These are phyloP conservation scores for Schizonepeta tenuifolia DNA, from an alignment of 257 asterid species.

Conservation along the genomic window DNA sequence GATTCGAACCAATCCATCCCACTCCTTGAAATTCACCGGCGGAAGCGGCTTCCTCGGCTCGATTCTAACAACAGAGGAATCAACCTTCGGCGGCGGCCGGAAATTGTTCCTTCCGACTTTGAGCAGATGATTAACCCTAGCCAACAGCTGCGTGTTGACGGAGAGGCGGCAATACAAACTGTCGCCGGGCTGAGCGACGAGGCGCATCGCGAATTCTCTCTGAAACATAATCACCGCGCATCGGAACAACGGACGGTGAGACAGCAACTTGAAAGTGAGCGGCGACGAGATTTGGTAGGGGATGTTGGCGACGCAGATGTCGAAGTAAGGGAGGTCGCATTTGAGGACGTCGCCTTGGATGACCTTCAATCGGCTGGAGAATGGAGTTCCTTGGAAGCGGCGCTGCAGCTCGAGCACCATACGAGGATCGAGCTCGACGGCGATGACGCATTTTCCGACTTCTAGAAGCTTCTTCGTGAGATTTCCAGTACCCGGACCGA, in stretches of 20 bases:
- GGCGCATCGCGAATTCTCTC: constrained; percentile 95
- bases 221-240: constrained; percentile 98
- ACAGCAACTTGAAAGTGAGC: constrained; percentile 77
- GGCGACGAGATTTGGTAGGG: constrained; percentile 98
- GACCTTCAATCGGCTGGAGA: constrained; percentile 67
- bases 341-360: constrained; percentile 94
- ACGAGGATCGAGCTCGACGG: constrained; percentile 93
- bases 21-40: constrained; percentile 84
- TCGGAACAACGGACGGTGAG: constrained; percentile 89
- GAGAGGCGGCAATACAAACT: constrained; percentile 88
- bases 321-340: constrained; percentile 93
- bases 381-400: constrained; percentile 89
- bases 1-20: constrained; percentile 96
- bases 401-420: constrained; percentile 95
- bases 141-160: constrained; percentile 83
- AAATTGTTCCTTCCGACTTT: constrained; percentile 93
- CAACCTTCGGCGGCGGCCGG: constrained; percentile 98
- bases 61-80: constrained; percentile 90
- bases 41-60: constrained; percentile 89
- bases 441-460: constrained; percentile 83
- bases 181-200: constrained; percentile 97
- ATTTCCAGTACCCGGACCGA: constrained; percentile 97
- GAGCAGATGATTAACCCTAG: constrained; percentile 83
- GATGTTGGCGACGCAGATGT: constrained; percentile 93
- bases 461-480: constrained; percentile 97